Base-by-base conservation (phyloP, 805 yeast species). In the Candida peoriensis region DNA sequence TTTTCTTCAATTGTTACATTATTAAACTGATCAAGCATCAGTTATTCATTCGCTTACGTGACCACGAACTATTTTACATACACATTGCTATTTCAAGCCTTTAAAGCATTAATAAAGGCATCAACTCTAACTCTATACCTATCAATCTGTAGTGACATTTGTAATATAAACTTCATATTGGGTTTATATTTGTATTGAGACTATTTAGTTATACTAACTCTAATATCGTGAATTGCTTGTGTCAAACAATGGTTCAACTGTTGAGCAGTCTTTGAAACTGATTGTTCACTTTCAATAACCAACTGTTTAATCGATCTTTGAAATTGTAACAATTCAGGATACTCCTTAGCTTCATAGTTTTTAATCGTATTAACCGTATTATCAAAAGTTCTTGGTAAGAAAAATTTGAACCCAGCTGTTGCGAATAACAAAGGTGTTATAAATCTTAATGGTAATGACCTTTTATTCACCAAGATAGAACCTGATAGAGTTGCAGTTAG, bases 401-500 rank as follows among this genome's bases (percentile, higher is more conserved):
- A 63, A 17, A 56, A 48, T 21, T 48, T 54, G 51, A 71, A 69
- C 6, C 68, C 61, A 13, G 62, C 61, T 12, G 64, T 52, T 21
- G 79, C 82, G 43, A 76, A 66, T 0, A 64, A 32, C 12, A 71
- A 33, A 2, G 85, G 84, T 4, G 74, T 57, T 4, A 69, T 22
- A 41, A 76, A 72, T 43, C 85, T 64, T 6, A 69, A 24, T 1
- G 75, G 74, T 8, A 76, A 52, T 1, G 69, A 47, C 44, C 72
- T 64, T 42, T 63, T 69, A 38, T 66, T 64, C 12, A 65, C 73
- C 22, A 74, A 41, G 37, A 79, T 71, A 3, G 82, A 74, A 10
- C 82, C 81, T 2, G 75, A 48, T 41, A 79, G 67, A 4, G 78
- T 57, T 6, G 70, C 63, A 1, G 83, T 76, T 25, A 78, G 56